These are phyloP conservation scores for Chlamydomonas applanata DNA, from an alignment of 139 green algal genomes.

Conservation along the genomic window DNA sequence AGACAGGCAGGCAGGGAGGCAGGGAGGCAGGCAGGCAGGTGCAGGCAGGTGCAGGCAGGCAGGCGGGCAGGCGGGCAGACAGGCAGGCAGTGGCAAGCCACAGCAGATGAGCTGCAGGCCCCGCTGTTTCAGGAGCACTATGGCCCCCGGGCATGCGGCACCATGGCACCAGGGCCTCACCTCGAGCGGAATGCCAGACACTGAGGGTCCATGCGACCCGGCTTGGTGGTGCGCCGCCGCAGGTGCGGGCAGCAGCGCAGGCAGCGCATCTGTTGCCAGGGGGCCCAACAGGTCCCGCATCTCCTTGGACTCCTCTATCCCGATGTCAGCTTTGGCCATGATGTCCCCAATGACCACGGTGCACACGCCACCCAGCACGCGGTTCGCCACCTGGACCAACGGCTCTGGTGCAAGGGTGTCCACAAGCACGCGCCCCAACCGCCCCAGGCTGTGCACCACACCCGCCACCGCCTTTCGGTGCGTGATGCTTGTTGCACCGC, in stretches of 20 bases:
- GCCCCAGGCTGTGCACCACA: slow-evolving; percentile 7
- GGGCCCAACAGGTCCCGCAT: slow-evolving; percentile 5
- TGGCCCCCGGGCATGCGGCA: not conserved
- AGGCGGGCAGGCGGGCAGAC: no score
- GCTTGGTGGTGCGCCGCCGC: not conserved
- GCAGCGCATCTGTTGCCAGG: not conserved
- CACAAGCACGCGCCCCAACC: not conserved
- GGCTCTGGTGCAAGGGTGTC: not conserved
- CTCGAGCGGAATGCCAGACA: slow-evolving; percentile 14
- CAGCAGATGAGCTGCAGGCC: no score
- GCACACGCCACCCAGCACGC: not conserved
- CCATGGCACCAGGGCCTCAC: not conserved
- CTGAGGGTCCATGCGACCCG: not conserved
- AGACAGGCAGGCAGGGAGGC: no score
- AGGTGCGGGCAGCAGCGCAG: not conserved
- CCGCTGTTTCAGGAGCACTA: no score
- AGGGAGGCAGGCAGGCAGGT: no score
- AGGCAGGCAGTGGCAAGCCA: no score
- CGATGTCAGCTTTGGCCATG: slow-evolving; percentile 17
- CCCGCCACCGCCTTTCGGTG: not conserved
- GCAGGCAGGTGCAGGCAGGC: no score
- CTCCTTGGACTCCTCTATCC: slow-evolving; percentile 19
- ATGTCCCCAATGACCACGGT: not conserved
- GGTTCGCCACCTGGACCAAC: not conserved
- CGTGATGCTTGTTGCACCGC: not conserved